Percentiles rank a stretch among this genome's conserved stretches.
phyloP scores from a whole-genome alignment of 2,329 filamentous ascomycete genomes.

The Diaporthe capsici region DNA sequence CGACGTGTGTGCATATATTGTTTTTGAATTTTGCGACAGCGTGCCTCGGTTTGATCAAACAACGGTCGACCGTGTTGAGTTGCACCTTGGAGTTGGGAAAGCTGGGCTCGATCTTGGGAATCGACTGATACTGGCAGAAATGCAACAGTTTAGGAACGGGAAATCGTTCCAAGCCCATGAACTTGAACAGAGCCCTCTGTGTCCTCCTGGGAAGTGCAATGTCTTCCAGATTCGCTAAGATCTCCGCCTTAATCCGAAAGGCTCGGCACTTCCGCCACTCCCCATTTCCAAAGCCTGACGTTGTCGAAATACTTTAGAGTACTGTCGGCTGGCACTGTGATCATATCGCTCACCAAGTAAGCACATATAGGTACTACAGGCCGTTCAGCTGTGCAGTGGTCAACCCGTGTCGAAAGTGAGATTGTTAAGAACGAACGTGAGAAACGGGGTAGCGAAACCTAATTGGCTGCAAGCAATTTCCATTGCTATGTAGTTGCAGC shows the following conservation, averaged over 20 bases:
- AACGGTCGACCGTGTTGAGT: background rate
- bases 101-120: background rate
- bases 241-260: background rate
- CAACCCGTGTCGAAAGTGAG: background rate
- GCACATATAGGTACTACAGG: background rate
- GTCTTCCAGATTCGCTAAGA: background rate
- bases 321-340: background rate
- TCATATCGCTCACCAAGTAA: background rate
- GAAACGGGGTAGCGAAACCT: background rate
- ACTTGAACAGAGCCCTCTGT: background rate
- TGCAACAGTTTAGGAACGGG: background rate
- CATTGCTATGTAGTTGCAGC: background rate
- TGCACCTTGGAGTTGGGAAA: constrained; percentile 1
- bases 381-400: background rate
- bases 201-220: background rate
- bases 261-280: too few relatives aligned
- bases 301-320: background rate
- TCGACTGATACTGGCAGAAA: background rate
- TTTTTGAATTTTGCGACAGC: background rate
- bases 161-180: background rate
- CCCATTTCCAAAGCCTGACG: background rate
- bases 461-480: background rate
- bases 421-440: background rate
- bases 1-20: constrained; percentile 20
- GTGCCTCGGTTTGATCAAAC: background rate